These are phyloP conservation scores for Obelidium mucronatum DNA, from an alignment of 192 early-diverging fungal genomes.

Conservation along the genomic window DNA sequence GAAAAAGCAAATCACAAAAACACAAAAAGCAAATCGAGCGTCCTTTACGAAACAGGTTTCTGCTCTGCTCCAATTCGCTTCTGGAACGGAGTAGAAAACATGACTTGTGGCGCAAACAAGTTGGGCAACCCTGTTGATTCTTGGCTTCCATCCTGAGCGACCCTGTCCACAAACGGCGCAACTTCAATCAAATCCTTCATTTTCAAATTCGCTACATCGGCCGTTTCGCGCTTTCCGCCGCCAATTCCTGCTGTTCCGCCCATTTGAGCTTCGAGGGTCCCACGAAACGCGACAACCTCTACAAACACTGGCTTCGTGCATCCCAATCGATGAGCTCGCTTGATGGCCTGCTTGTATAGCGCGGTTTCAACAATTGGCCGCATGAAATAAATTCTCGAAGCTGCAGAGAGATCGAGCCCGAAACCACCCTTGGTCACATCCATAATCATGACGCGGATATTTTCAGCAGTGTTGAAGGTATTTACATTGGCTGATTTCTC, in stretches of 20 bases:
- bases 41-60: too few relatives aligned
- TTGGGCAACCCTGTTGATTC: background rate
- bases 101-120: slow-evolving; percentile 46
- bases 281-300: slow-evolving; percentile 61
- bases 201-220: slow-evolving; percentile 15
- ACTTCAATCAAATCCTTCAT: slow-evolving; percentile 33
- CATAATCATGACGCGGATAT: slow-evolving; percentile 62
- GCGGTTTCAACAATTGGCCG: slow-evolving; percentile 72
- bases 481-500: slow-evolving; percentile 58
- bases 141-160: slow-evolving; percentile 83
- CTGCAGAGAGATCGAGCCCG: slow-evolving; percentile 81
- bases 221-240: background rate
- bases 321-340: slow-evolving; percentile 85
- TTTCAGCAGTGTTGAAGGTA: slow-evolving; percentile 64
- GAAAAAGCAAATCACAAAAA: too few relatives aligned
- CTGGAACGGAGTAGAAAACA: background rate
- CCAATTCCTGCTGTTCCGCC: background rate
- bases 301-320: slow-evolving; percentile 67
- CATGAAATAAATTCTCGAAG: slow-evolving; percentile 59
- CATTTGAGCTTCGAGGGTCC: slow-evolving; percentile 59
- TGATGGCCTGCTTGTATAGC: slow-evolving; percentile 82
- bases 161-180: slow-evolving; percentile 44
- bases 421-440: slow-evolving; percentile 67
- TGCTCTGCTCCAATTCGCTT: too few relatives aligned
- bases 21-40: too few relatives aligned